Evolutionary conservation across 2,329 filamentous ascomycete species (phyloP), one percentile per base, ranked within the genome.

Genomic region (Alternaria ethzedia): DNA sequence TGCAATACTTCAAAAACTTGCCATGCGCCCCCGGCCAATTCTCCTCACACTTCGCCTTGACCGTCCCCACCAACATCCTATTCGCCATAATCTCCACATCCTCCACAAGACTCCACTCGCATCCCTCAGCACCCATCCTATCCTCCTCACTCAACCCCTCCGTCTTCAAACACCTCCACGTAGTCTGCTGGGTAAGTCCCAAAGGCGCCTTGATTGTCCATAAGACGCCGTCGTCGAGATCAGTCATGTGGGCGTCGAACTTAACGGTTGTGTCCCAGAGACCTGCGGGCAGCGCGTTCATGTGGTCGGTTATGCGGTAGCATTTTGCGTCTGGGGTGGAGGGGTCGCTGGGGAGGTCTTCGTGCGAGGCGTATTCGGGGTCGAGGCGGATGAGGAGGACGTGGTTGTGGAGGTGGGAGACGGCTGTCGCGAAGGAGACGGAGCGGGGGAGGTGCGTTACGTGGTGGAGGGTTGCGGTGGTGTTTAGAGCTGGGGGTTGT

Each of bases 281-380:
- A 0, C 78, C 78, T 15, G 72, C 72, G 6, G 72, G 78, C 4
- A 80, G 70, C 2, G 77, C 72, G 54, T 78, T 75, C 76, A 80
- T 78, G 59, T 76, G 68, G 64, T 80, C 78, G 3, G 78, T 80
- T 5, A 80, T 72, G 61, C 75, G 75, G 70, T 80, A 80, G 43
- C 75, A 69, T 58, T 80, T 79, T 8, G 78, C 73, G 9, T 69
- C 32, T 6, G 71, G 68, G 1, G 69, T 55, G 1, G 62, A 36
- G 10, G 66, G 51, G n/a, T 72, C 68, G 2, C 66, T 41, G 21
- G 76, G 70, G 3, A 76, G 66, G 2, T 62, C 63, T 43, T 76
- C 73, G 68, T 80, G 79, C 64, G 71, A 70, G 2, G 70, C 65
- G 50, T 79, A 70, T 60, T 80, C 78, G 10, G 78, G 78, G 55